Evolutionary conservation across 1,139 yeast species (phyloP), one percentile per base, ranked within the genome.

Genomic region (Diutina ranongensis): DNA sequence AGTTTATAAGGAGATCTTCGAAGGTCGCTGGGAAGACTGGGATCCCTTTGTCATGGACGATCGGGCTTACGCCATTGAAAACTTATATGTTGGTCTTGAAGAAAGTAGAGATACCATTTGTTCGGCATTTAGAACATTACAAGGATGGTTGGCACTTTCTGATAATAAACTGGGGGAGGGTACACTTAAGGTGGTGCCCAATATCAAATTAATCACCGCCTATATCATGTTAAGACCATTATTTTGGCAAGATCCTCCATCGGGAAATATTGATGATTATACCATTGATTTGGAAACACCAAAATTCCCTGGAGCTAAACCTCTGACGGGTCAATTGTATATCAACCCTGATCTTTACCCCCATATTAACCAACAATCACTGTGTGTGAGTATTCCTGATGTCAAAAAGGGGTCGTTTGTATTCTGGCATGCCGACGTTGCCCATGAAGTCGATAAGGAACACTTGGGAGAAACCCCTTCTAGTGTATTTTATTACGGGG

Each of bases 381-480:
- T 61, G 12, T 58, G 63, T 50, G 56, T 58, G 12, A 57, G 61
- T 10, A 60, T 66, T 44, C 71, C 72, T 3, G 53, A 58, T 35
- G 71, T 65, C 8, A 51, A 59, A 9, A 59, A 65, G 28, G 71
- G 72, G 2, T 74, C 72, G 50, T 67, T 61, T 50, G 75, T 73
- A 0, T 68, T 66, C 46, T 74, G 78, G 78, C 78, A 74, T 54
- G 60, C 68, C 48, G 78, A 73, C 51, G 47, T 64, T 36, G 60
- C 67, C 22, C 78, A 73, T 54, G 69, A 69, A n/a, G 77, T 72
- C 9, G 77, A 72, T 49, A 55, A 57, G 20, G 59, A 57, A 4
- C 76, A 71, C 51, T 50, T 49, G 18, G 77, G 76, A 2, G 45
- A 47, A 12, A 50, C 52, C 3, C 69, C 67, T 50, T 67, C 76